A percentile compares a stretch with the other conserved stretches of the same genome.
Evolutionary conservation across 257 asterid species (phyloP).

Genomic region (Thymus quinquecostatus): DNA sequence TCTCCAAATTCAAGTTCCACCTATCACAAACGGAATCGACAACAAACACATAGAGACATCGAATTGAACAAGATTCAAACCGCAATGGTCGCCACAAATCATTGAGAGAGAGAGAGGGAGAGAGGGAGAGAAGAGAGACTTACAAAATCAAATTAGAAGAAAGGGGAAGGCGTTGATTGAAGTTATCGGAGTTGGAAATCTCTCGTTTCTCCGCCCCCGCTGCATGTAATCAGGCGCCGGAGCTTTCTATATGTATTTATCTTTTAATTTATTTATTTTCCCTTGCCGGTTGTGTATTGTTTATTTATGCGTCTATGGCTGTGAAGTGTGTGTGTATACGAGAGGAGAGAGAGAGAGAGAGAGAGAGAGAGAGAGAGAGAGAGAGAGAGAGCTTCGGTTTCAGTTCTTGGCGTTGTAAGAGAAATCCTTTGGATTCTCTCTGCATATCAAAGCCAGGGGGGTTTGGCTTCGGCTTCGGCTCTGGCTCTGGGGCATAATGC

Average conservation of each 20-base stretch:
- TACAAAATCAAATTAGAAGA: conserved; percentile 37
- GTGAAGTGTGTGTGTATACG: conserved; percentile 17
- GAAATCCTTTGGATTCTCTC: conserved; percentile 63
- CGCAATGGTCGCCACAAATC: background rate
- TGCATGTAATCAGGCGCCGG: conserved; percentile 29
- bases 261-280: background rate
- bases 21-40: conserved; percentile 21
- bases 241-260: background rate
- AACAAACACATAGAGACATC: background rate
- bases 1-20: conserved; percentile 24
- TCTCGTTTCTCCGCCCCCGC: conserved; percentile 31
- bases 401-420: conserved; percentile 37
- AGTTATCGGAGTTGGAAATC: conserved; percentile 27
- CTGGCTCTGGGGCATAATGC: conserved; percentile 50
- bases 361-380: conserved; percentile 24
- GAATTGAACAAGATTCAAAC: conserved; percentile 26
- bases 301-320: conserved; percentile 26
- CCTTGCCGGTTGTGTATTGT: background rate
- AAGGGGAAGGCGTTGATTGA: conserved; percentile 34
- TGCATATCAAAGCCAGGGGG: conserved; percentile 60
- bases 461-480: conserved; percentile 41
- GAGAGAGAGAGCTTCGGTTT: conserved; percentile 26
- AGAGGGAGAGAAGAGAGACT: conserved; percentile 25
- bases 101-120: conserved; percentile 4
- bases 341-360: background rate